Conservation (phyloP, 192 early-diverging fungal species). For the Podochytrium sp. region DNA sequence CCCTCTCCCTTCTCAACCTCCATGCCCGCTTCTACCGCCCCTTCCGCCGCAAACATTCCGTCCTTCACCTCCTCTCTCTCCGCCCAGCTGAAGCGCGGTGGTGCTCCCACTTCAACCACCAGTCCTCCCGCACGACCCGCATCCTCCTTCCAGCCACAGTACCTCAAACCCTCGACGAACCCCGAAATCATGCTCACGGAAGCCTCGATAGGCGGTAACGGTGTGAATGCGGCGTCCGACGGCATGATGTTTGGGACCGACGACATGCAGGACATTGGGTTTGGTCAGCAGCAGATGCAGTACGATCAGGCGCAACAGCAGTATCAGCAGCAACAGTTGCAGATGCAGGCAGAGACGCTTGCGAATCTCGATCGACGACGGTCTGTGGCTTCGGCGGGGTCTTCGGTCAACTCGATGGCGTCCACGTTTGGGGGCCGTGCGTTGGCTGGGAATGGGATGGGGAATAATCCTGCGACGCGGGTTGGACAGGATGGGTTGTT, state of each 20-base stretch:
- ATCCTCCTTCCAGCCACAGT: constrained; percentile 8
- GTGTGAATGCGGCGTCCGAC: background rate
- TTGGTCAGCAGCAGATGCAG: background rate
- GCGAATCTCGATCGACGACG: constrained; percentile 10
- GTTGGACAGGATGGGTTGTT: constrained; percentile 25
- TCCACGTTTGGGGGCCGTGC: constrained; percentile 11
- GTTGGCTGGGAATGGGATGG: background rate
- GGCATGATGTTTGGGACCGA: background rate
- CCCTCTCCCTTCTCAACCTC: background rate
- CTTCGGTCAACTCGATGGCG: background rate
- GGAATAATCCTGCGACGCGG: background rate
- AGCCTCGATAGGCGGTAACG: background rate
- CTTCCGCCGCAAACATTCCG: background rate
- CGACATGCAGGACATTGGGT: constrained; percentile 1
- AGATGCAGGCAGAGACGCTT: background rate
- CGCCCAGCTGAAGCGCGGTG: constrained; percentile 14
- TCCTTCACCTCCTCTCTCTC: constrained; percentile 16
- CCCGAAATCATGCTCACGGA: constrained; percentile 14
- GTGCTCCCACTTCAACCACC: too few species aligned
- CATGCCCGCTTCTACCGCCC: background rate
- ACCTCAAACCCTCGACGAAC: constrained; percentile 4
- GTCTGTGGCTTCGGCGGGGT: background rate
- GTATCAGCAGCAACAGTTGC: background rate
- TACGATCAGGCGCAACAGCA: background rate
- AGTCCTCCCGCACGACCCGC: background rate